A percentile compares a stretch with the other conserved stretches of the same genome.
Conservation (phyloP, 257 asterid species). For the Rauvolfia tetraphylla region DNA sequence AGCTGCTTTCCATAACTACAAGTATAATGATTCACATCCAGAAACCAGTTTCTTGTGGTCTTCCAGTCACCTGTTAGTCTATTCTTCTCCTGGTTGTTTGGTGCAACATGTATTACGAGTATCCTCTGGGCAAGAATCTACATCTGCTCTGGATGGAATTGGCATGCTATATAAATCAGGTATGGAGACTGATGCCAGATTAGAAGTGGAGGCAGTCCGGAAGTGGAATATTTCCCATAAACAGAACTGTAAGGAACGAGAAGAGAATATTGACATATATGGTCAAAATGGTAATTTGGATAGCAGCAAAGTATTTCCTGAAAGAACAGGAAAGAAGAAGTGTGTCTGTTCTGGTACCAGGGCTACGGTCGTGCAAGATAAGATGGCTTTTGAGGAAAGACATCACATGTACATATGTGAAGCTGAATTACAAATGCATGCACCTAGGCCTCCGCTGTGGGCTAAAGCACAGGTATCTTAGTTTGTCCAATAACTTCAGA, state of each 20-base stretch:
- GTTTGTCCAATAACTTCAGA: constrained; percentile 7
- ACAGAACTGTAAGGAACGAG: constrained; percentile 52
- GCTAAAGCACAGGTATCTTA: constrained; percentile 61
- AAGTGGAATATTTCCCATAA: constrained; percentile 83
- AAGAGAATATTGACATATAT: constrained; percentile 51
- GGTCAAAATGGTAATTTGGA: constrained; percentile 55
- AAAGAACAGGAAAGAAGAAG: constrained; percentile 37
- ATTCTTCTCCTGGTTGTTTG: constrained; percentile 75
- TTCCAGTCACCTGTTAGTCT: constrained; percentile 61
- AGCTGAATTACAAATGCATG: constrained; percentile 87
- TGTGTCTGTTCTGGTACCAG: constrained; percentile 26
- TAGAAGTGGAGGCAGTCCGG: constrained; percentile 62
- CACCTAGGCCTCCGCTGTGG: constrained; percentile 61
- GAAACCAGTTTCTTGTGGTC: constrained; percentile 41
- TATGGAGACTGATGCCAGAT: constrained; percentile 41
- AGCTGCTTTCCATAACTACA: constrained; percentile 59
- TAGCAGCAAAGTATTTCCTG: constrained; percentile 72
- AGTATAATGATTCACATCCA: constrained; percentile 30
- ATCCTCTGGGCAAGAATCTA: constrained; percentile 47
- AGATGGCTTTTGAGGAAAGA: constrained; percentile 41
- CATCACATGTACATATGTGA: constrained; percentile 75
- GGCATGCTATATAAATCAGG: constrained; percentile 35
- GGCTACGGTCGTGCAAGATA: constrained; percentile 24
- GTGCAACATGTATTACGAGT: constrained; percentile 59
- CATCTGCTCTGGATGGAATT: constrained; percentile 30